Percentiles rank a stretch among this genome's conserved stretches.
phyloP scores from a whole-genome alignment of 495 filamentous ascomycete species.

The Durotheca rogersii region DNA sequence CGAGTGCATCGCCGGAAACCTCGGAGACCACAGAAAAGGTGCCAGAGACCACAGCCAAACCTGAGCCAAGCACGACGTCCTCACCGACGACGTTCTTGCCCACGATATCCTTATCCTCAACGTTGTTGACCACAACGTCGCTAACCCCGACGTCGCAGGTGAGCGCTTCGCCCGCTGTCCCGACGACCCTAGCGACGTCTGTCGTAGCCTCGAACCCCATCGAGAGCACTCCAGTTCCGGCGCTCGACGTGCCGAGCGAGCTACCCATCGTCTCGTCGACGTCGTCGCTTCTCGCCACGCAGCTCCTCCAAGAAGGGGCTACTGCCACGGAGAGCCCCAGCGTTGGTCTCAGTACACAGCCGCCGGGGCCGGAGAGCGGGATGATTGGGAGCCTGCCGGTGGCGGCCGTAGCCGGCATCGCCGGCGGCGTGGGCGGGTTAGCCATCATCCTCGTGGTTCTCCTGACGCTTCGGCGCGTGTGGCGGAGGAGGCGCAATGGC shows the following conservation, averaged over 20 bases:
- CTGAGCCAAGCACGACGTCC: constrained; percentile 19
- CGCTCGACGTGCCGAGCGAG: constrained; percentile 27
- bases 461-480: constrained; percentile 29
- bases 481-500: constrained; percentile 32
- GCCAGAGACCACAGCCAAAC: constrained; percentile 13
- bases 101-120: too few relatives aligned
- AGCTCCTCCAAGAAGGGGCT: constrained; percentile 11
- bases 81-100: too few relatives aligned
- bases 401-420: constrained; percentile 34
- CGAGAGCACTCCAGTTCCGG: constrained; percentile 25
- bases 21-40: not conserved
- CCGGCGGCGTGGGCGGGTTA: constrained; percentile 28
- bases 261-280: constrained; percentile 15
- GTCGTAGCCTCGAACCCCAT: constrained; percentile 23
- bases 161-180: not conserved
- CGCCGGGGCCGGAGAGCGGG: constrained; percentile 9
- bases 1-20: not conserved
- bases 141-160: constrained; percentile 17
- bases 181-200: constrained; percentile 27
- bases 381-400: constrained; percentile 25
- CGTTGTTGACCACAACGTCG: too few relatives aligned
- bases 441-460: constrained; percentile 16
- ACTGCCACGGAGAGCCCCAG: constrained; percentile 7
- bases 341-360: constrained; percentile 15
- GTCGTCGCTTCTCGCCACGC: not conserved